A percentile compares a stretch with the other conserved stretches of the same genome.
These are phyloP conservation scores for Lactarius hengduanensis DNA, from an alignment of 768 basidiomycete species.

Conservation along the genomic window DNA sequence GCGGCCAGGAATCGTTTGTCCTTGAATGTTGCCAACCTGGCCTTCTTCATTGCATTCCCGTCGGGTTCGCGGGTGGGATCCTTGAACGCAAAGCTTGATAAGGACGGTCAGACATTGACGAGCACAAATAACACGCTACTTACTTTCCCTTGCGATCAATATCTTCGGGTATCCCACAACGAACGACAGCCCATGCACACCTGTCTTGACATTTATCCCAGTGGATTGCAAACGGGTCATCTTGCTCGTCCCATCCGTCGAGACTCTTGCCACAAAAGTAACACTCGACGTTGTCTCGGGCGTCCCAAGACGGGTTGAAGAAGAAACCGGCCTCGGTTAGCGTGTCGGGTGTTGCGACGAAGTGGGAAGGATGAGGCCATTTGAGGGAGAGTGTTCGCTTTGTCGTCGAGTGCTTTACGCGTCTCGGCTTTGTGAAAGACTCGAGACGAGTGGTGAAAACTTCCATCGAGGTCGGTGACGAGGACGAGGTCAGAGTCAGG, in stretches of 20 bases:
- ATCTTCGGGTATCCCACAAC: constrained; percentile 67
- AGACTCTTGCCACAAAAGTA: constrained; percentile 82
- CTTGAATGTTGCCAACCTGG: constrained; percentile 65
- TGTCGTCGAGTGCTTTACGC: constrained; percentile 50
- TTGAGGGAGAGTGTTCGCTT: constrained; percentile 51
- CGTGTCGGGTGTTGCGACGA: constrained; percentile 65
- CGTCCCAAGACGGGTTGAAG: constrained; percentile 65
- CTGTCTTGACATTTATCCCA: constrained; percentile 57
- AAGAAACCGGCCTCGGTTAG: constrained; percentile 92
- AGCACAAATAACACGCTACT: constrained; percentile 29
- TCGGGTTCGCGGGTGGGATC: constrained; percentile 64
- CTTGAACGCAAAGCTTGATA: constrained; percentile 53
- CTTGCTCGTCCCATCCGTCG: constrained; percentile 78
- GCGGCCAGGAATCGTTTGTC: constrained; percentile 61
- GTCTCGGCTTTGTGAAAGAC: constrained; percentile 65
- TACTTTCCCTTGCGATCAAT: constrained; percentile 57
- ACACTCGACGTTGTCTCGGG: constrained; percentile 76
- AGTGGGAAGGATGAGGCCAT: constrained; percentile 75
- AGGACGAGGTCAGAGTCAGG: background rate
- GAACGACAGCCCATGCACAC: constrained; percentile 82
- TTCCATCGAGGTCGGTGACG: constrained; percentile 17
- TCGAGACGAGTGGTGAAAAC: constrained; percentile 45
- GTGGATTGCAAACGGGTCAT: constrained; percentile 88
- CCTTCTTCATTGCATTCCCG: constrained; percentile 67
- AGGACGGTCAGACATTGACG: background rate